Evolutionary conservation across 2,329 filamentous ascomycete genomes (phyloP), one percentile per base, ranked within the genome.

Genomic region (Pestalotiopsis sp.): DNA sequence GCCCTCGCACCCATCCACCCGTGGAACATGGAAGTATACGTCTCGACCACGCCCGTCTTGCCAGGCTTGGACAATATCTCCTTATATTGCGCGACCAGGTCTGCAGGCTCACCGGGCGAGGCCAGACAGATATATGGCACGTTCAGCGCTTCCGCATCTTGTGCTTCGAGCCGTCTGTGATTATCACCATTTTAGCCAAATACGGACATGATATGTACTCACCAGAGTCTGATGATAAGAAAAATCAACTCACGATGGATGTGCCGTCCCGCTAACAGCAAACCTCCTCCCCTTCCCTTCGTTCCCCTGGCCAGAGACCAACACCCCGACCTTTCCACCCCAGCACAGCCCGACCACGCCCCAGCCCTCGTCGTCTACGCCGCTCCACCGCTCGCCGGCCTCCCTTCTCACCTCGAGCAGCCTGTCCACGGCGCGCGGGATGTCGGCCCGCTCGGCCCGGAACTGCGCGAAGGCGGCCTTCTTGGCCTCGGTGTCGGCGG

Each of bases 1-100:
- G 83, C 80, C 27, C 86, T 77, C 1, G 86, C 85, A 6, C 84
- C 85, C 87, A 89, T 89, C 85, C 85, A 89, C n/a, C 87, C 87
- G 72, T 89, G 87, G 72, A 82, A 81, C 82, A 87, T 87, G 64
- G 77, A 82, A 1, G 69, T 65, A 71, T 86, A 88, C 1, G 80
- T 86, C 73, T 87, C 84, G 14, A 87, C 81, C 68, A 83, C 74
- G 17, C 83, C 80, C 1, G 74, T 76, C 66, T 80, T 79, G 6
- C 75, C 82, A 9, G 79, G 78, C n/a, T 77, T 80, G 52, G 78
- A 77, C 27, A 88, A 71, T 6, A 82, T 79, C 60, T 80, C 75
- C 68, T 81, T 78, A 72, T 84, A 86, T 58, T 80, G 78, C 57
- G 81, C 78, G 0, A 87, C 81, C 0, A 78, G 77, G 0, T 84